Evolutionary conservation across 2,329 filamentous ascomycete genomes (phyloP), one percentile per base, ranked within the genome.

Genomic region (Fusarium sp.): DNA sequence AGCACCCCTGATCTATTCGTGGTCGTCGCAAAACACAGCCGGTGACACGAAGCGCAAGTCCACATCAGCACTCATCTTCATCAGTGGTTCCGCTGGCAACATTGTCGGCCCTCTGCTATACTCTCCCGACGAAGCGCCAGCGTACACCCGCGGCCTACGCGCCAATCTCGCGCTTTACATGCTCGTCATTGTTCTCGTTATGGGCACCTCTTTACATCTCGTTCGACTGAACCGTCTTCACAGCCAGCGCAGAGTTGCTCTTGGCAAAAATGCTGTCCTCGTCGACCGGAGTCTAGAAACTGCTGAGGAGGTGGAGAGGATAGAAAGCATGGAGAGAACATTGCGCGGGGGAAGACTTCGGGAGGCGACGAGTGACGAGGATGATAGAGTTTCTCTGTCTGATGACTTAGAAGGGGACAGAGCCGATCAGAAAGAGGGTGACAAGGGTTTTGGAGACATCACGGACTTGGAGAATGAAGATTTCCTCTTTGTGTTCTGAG

Each of bases 31-130:
- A 63, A 90, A 91, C 67, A 90, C 90, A 0, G 90, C 87, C 0
- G 90, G 90, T 2, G 89, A 92, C 73, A 92, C 90, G 0, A 92
- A 92, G 78, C 87, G 88, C 66, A 92, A 91, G 73, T 85, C 87
- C 11, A 90, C 87, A 0, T 91, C 89, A 0, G 89, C 85, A 14
- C 82, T 91, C 8, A 80, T 92, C 2, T 90, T 92, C 71, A 84
- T 92, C 46, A 88, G 89, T 6, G 86, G 89, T 61, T 90, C 86
- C 52, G 85, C 85, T 2, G 90, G 90, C 7, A 92, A 92, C 69
- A 87, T 92, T 36, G 80, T 91, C 22, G 90, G 89, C 0, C 90
- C 90, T 0, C 84, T 89, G 46, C 80, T 92, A 0, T 92, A 90
- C 76, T 89, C 85, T 6, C 85, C 87, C 0, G 83, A 83, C 56